These are phyloP conservation scores for Agaricus subrufescens DNA, from an alignment of 768 basidiomycete species.

Conservation along the genomic window DNA sequence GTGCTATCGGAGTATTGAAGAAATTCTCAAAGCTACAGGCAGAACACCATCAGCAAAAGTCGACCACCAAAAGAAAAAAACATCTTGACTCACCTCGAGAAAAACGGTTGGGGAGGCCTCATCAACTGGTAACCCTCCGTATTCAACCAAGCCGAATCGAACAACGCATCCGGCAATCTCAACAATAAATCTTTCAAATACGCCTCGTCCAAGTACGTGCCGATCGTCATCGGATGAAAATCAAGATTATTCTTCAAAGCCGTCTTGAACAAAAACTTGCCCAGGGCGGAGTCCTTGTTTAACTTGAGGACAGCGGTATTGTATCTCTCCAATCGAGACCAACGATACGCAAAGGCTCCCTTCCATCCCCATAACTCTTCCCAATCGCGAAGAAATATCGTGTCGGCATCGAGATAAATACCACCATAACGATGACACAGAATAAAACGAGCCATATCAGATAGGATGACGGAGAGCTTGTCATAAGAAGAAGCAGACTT, in stretches of 20 bases:
- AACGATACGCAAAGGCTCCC: constrained; percentile 95
- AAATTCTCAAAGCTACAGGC: constrained; percentile 75
- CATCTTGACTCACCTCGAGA: constrained; percentile 59
- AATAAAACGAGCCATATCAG: constrained; percentile 96
- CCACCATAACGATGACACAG: constrained; percentile 97
- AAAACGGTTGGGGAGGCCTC: constrained; percentile 91
- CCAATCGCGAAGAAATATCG: constrained; percentile 95
- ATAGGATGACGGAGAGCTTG: constrained; percentile 86
- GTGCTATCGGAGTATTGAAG: constrained; percentile 72
- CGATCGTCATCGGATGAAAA: constrained; percentile 97
- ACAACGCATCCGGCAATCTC: constrained; percentile 90
- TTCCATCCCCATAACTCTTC: constrained; percentile 97
- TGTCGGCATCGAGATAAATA: constrained; percentile 96
- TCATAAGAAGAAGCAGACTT: constrained; percentile 84
- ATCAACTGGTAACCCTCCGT: constrained; percentile 90
- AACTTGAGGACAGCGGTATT: constrained; percentile 95
- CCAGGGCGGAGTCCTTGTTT: constrained; percentile 89
- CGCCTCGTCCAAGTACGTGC: constrained; percentile 87
- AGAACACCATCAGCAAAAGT: neutral
- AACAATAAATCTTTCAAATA: constrained; percentile 78
- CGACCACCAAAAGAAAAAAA: neutral
- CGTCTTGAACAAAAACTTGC: constrained; percentile 90
- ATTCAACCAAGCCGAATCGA: constrained; percentile 96
- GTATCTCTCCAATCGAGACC: constrained; percentile 89
- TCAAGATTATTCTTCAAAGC: constrained; percentile 91